phyloP scores from a whole-genome alignment of 1,284 basidiomycete genomes.

The Ganoderma boninense region DNA sequence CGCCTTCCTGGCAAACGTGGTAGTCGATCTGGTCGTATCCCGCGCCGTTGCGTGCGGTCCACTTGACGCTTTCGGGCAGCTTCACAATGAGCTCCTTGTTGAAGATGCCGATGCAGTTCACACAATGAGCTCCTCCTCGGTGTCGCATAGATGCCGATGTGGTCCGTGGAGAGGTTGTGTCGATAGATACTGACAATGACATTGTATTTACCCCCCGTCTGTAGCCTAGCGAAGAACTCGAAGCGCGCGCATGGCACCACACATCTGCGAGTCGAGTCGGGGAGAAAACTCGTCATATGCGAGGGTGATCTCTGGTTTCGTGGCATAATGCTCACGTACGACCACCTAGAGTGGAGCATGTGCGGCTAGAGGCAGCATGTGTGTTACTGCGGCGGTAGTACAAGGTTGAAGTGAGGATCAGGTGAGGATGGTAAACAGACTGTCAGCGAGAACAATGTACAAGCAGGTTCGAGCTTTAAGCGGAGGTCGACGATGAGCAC shows the following conservation, averaged over 20 bases:
- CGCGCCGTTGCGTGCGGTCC: slow-evolving; percentile 94
- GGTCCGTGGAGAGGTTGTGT: slow-evolving; percentile 68
- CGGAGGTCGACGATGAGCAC: background rate
- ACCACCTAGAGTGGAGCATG: too few species aligned
- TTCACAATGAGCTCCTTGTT: slow-evolving; percentile 80
- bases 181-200: slow-evolving; percentile 84
- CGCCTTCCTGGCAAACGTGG: slow-evolving; percentile 73
- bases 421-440: too few species aligned
- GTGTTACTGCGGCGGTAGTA: too few species aligned
- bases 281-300: background rate
- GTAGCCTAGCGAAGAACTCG: slow-evolving; percentile 74
- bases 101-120: slow-evolving; percentile 77
- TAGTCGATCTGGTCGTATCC: slow-evolving; percentile 92
- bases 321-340: too few species aligned
- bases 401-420: too few species aligned
- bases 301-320: background rate
- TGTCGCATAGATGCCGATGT: slow-evolving; percentile 80
- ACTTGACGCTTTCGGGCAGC: slow-evolving; percentile 75
- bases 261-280: slow-evolving; percentile 67
- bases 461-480: background rate
- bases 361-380: too few species aligned
- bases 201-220: slow-evolving; percentile 76
- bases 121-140: too few species aligned
- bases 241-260: slow-evolving; percentile 67
- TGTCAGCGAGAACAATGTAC: too few species aligned